A percentile compares a stretch with the other conserved stretches of the same genome.
phyloP scores from a whole-genome alignment of 1,139 yeast species.

The Yamadazyma oceani region DNA sequence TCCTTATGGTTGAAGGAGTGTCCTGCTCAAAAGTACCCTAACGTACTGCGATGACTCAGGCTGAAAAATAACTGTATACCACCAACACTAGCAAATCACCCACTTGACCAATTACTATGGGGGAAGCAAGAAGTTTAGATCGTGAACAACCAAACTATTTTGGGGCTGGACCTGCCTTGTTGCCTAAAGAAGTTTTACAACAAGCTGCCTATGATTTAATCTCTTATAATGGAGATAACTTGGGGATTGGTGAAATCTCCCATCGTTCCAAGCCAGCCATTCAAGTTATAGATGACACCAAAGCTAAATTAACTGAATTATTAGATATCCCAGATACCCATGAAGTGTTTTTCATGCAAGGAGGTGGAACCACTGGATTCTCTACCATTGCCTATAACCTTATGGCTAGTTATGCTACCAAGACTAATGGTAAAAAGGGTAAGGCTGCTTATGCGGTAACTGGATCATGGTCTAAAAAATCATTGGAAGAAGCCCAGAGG shows the following conservation, averaged over 20 bases:
- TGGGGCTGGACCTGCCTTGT: conserved; percentile 96
- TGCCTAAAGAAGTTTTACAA: conserved; percentile 80
- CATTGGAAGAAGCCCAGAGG: conserved; percentile 82
- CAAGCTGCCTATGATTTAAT: conserved; percentile 85
- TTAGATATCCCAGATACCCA: conserved; percentile 84
- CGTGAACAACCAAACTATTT: conserved; percentile 82
- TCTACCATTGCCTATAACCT: conserved; percentile 84
- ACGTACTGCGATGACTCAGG: conserved; percentile 2
- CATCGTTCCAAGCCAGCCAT: conserved; percentile 88
- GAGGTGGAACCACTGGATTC: conserved; percentile 97
- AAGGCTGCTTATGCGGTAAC: conserved; percentile 86
- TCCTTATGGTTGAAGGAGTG: too few relatives aligned
- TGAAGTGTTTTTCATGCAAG: conserved; percentile 92
- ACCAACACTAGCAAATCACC: too few relatives aligned
- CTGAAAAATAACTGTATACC: too few relatives aligned
- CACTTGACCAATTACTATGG: neutral
- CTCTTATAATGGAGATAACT: conserved; percentile 62
- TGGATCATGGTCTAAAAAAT: conserved; percentile 91
- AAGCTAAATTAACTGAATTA: conserved; percentile 60
- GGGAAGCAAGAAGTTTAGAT: conserved; percentile 7
- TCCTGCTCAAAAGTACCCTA: too few relatives aligned
- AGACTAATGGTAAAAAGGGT: conserved; percentile 68
- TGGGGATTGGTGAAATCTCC: conserved; percentile 94
- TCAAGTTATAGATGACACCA: conserved; percentile 74
- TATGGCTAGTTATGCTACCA: conserved; percentile 65